These are phyloP conservation scores for Fagus sylvatica DNA, from an alignment of 306 rosid genomes.

Conservation along the genomic window DNA sequence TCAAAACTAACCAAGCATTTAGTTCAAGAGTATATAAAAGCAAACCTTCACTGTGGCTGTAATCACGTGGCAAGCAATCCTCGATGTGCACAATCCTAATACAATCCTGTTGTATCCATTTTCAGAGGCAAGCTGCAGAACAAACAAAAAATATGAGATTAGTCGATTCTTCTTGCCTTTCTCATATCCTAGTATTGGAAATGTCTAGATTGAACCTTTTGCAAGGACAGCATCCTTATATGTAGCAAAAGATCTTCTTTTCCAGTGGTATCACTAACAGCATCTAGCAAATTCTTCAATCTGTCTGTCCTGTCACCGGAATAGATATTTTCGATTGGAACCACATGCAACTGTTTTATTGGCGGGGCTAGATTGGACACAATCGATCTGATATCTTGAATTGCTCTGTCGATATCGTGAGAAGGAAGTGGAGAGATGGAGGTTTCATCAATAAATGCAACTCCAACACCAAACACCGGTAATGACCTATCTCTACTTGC, in stretches of 20 bases:
- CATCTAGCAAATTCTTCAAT: constrained; percentile 40
- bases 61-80: constrained; percentile 84
- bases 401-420: constrained; percentile 38
- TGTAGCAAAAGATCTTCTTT: constrained; percentile 73
- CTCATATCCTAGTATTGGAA: constrained; percentile 10
- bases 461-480: constrained; percentile 88
- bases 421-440: constrained; percentile 46
- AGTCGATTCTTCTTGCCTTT: neutral
- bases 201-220: constrained; percentile 60
- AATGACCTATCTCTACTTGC: constrained; percentile 87
- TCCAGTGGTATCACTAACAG: constrained; percentile 73
- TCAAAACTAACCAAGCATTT: neutral
- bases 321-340: constrained; percentile 65
- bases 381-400: constrained; percentile 44
- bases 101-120: constrained; percentile 81
- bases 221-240: constrained; percentile 74
- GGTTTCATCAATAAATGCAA: constrained; percentile 75
- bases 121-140: constrained; percentile 57
- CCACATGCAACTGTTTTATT: constrained; percentile 57
- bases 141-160: constrained; percentile 2
- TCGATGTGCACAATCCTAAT: constrained; percentile 78
- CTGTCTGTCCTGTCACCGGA: constrained; percentile 50
- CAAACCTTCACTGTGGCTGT: constrained; percentile 84
- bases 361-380: constrained; percentile 67
- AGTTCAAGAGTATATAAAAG: neutral